A percentile compares a stretch with the other conserved stretches of the same genome.
phyloP scores from a whole-genome alignment of 139 green algal genomes.

The Coccomyxa sp. region DNA sequence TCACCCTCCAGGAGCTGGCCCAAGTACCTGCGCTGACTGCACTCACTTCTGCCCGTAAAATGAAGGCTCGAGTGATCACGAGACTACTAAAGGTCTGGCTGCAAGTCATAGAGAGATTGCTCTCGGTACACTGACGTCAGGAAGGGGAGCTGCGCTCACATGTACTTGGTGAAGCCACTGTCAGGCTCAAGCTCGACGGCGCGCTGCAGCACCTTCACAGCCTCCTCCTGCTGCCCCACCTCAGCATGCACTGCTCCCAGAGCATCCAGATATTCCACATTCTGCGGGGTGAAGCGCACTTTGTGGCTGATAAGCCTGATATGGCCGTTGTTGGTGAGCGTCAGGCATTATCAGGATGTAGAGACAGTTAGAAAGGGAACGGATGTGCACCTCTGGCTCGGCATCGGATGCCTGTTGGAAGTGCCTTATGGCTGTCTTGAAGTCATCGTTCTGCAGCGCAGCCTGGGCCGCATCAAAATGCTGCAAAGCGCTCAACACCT shows the following conservation, averaged over 20 bases:
- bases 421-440: background rate
- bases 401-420: background rate
- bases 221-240: conserved; percentile 47
- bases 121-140: too few relatives aligned
- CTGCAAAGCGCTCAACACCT: background rate
- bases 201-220: conserved; percentile 45
- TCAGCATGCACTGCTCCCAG: conserved; percentile 67
- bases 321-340: background rate
- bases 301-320: too few relatives aligned
- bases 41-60: background rate
- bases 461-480: conserved; percentile 9
- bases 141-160: too few relatives aligned
- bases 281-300: too few relatives aligned
- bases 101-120: too few relatives aligned
- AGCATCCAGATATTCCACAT: conserved; percentile 56
- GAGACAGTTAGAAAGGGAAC: too few relatives aligned
- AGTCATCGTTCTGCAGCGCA: conserved; percentile 1
- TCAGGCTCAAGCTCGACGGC: conserved; percentile 55
- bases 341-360: too few relatives aligned
- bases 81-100: background rate
- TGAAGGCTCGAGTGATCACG: background rate
- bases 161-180: conserved; percentile 78
- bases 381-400: conserved; percentile 5
- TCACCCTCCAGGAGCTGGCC: conserved; percentile 55
- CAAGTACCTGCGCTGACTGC: conserved; percentile 71